Evolutionary conservation across 495 filamentous ascomycete species (phyloP).

Genomic region (Hypomontagnella submonticulosa): DNA sequence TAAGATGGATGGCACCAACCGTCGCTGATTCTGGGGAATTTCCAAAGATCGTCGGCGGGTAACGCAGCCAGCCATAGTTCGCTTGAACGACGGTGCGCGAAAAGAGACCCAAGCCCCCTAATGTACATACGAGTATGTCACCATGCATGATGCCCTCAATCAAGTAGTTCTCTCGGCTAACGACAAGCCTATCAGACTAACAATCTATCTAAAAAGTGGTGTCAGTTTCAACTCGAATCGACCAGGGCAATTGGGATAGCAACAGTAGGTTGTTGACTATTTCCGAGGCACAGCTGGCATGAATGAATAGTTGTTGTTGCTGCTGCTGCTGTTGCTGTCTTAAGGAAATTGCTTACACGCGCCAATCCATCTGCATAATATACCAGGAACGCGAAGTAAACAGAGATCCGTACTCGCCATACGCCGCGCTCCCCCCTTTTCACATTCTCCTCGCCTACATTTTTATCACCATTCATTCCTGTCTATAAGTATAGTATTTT

Average conservation of each 20-base stretch:
- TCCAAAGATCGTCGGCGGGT: constrained; percentile 8
- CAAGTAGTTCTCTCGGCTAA: constrained; percentile 22
- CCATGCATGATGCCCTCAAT: constrained; percentile 29
- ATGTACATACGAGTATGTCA: constrained; percentile 31
- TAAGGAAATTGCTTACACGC: constrained; percentile 16
- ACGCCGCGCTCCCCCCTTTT: too few species aligned
- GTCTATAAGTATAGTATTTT: not conserved
- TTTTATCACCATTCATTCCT: constrained; percentile 3
- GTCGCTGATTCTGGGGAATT: not conserved
- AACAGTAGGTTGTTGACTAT: constrained; percentile 19
- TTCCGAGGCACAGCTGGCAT: constrained; percentile 14
- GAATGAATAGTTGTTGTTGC: not conserved
- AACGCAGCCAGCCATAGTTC: constrained; percentile 23
- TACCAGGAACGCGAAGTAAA: constrained; percentile 25
- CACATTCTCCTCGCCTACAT: not conserved
- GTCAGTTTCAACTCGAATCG: constrained; percentile 23
- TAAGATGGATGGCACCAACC: constrained; percentile 3
- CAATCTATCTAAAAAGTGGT: constrained; percentile 22
- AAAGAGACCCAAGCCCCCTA: constrained; percentile 15
- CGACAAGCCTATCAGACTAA: constrained; percentile 9
- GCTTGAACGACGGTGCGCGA: constrained; percentile 7
- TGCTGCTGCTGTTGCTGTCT: constrained; percentile 2
- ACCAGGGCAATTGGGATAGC: constrained; percentile 4
- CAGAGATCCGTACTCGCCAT: constrained; percentile 16
- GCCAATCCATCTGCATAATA: constrained; percentile 22